phyloP scores from a whole-genome alignment of 1,284 basidiomycete genomes.

The Pseudozyma flocculosa region DNA sequence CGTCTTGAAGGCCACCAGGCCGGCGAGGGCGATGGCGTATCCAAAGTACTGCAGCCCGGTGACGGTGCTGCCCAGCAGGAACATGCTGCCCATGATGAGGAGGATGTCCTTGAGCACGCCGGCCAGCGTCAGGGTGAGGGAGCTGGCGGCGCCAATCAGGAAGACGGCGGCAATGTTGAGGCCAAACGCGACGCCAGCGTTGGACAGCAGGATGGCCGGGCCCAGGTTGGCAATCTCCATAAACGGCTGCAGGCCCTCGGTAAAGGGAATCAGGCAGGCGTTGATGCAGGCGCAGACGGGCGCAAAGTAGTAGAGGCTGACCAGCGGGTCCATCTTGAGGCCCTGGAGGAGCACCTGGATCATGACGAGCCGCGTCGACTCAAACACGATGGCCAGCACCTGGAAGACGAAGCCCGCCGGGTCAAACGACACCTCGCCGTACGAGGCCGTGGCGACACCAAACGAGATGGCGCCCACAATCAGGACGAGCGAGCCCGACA shows the following conservation, averaged over 20 bases:
- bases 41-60: slow-evolving; percentile 84
- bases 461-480: slow-evolving; percentile 90
- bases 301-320: slow-evolving; percentile 80
- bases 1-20: slow-evolving; percentile 77
- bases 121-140: slow-evolving; percentile 85
- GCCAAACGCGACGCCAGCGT: not conserved
- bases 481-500: slow-evolving; percentile 73
- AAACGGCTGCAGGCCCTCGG: slow-evolving; percentile 86
- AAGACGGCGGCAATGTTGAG: not conserved
- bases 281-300: slow-evolving; percentile 84
- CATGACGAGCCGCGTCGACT: slow-evolving; percentile 89
- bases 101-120: slow-evolving; percentile 94
- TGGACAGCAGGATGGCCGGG: slow-evolving; percentile 59
- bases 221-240: slow-evolving; percentile 72
- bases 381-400: slow-evolving; percentile 65
- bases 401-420: slow-evolving; percentile 75
- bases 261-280: slow-evolving; percentile 77
- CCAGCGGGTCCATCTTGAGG: slow-evolving; percentile 90
- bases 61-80: slow-evolving; percentile 76
- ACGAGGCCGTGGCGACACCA: slow-evolving; percentile 84
- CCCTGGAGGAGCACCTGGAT: slow-evolving; percentile 93
- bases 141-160: slow-evolving; percentile 58
- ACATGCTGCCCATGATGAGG: slow-evolving; percentile 82
- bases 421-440: slow-evolving; percentile 83
- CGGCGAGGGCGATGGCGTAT: slow-evolving; percentile 79